Base-by-base conservation (phyloP, 768 basidiomycete genomes). In the Agrocybe pediades region DNA sequence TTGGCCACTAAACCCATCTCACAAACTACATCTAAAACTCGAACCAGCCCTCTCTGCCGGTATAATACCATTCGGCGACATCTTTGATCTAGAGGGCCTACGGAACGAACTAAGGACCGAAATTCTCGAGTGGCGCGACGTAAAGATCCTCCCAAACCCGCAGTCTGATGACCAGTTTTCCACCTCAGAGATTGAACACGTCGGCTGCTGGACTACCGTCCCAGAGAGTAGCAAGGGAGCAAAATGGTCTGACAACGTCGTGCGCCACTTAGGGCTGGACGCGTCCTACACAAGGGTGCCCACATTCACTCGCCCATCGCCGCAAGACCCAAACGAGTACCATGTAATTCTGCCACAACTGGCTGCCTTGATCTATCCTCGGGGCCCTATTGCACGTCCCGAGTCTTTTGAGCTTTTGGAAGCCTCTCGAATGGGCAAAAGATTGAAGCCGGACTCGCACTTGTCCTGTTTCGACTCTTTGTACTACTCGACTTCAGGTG, bases 61-160 rank as follows among this genome's bases (percentile, higher is more conserved):
- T 19, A 59, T 70, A 8, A 46, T 74, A 6, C 62, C 65, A 11
- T 80, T 82, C 51, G 71, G 75, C 26, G 72, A 76, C 21, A 64
- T 82, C 2, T 80, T 78, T 54, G 73, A 81, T 57, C 48, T 79
- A n/a, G 64, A 71, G 1, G 57, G 64, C 3, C 66, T 81, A 15
- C 69, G 72, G 29, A 50, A 65, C 40, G 58, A 57, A n/a, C 62
- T 81, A 11, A 67, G 67, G 23, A 64, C 59, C 25, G 75, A 77
- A 1, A 54, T 82, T 41, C 62, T 82, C 7, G 78, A 83, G 65
- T 82, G 81, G 80, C 65, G 67, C 23, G 74, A 80, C 46, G 68
- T 81, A 11, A 82, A 82, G 60, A 59, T 62, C 27, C 43, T 69
- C 3, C 57, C 69, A n/a, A 53, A 62, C 40, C 52, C 50, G 26